Base-by-base conservation (phyloP, 2,329 filamentous ascomycete genomes). In the Botrytis porri region DNA sequence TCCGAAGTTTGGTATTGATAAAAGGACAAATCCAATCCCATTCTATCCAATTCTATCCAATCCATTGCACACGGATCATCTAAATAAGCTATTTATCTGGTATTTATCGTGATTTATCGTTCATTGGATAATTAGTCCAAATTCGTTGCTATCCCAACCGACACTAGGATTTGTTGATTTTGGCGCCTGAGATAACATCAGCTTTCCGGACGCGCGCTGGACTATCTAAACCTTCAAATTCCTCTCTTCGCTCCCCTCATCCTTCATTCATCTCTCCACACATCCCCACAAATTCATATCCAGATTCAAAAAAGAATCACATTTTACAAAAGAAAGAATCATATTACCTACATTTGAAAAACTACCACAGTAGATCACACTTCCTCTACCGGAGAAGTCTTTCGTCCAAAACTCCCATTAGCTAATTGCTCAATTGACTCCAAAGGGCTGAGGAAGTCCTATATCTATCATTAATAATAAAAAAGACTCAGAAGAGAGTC, bases 401-500 rank as follows among this genome's bases (percentile, higher is more conserved):
- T 41, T 62, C 69, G 57, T 61, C 41, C 73, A 71, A 67, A 60
- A 20, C 1, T 16, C 4, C 29, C 20, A 39, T 41, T 51, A 73
- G 32, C 61, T 65, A 25, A 29, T 43, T 41, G 70, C 66, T 71
- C 71, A 62, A 66, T 43, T 72, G 72, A 65, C 45, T 66, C 57
- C 72, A 71, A 74, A 69, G 77, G 77, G 77, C 78, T 75, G 76
- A 78, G 77, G 76, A 79, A 75, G 78, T 76, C 77, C 75, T 48
- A 59, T 71, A 59, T 61, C 57, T 70, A 73, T 70, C 62, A 16
- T 3, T 25, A 73, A n/a, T n/a, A n/a, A n/a, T n/a, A 72, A 51
- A 69, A 65, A 73, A 75, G 78, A 74, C 78, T 80, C 75, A 67
- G 77, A 43, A 77, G 77, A 79, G 82, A 82, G 83, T 84, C 84